A percentile compares a stretch with the other conserved stretches of the same genome.
Conservation (phyloP, 305 asterid genomes). For the Solanum hybrid region DNA sequence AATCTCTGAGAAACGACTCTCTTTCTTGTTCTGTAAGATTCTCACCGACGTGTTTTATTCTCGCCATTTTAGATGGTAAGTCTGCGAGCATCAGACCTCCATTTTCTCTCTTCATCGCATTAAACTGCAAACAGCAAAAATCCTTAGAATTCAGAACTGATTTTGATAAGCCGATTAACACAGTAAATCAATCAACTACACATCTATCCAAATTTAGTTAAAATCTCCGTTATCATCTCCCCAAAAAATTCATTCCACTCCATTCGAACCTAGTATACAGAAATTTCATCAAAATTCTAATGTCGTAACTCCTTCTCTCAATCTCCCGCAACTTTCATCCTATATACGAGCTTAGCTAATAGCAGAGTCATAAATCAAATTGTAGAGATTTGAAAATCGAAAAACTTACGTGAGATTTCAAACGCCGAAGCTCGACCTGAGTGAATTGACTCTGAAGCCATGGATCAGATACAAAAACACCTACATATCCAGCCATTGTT, state of each 20-base stretch:
- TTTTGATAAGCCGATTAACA: background rate
- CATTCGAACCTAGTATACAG: background rate
- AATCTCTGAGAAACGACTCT: conserved; percentile 61
- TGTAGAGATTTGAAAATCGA: background rate
- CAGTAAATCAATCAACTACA: background rate
- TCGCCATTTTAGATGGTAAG: conserved; percentile 74
- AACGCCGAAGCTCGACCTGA: conserved; percentile 88
- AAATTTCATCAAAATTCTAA: background rate
- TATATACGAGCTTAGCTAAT: background rate
- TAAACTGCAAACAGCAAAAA: conserved; percentile 39
- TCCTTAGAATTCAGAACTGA: background rate
- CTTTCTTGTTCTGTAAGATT: conserved; percentile 72
- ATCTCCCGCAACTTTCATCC: background rate
- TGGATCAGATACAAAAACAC: conserved; percentile 89
- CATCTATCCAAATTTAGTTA: background rate
- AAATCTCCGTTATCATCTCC: background rate
- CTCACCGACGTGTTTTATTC: conserved; percentile 81
- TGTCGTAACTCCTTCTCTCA: background rate
- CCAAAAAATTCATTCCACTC: background rate
- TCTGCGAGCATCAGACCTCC: conserved; percentile 63
- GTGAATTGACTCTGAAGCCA: conserved; percentile 99
- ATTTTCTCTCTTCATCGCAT: conserved; percentile 63
- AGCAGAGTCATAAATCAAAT: background rate
- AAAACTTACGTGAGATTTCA: conserved; percentile 69
- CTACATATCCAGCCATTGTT: conserved; percentile 70